These are phyloP conservation scores for Comarum palustre DNA, from an alignment of 306 rosid genomes.

Conservation along the genomic window DNA sequence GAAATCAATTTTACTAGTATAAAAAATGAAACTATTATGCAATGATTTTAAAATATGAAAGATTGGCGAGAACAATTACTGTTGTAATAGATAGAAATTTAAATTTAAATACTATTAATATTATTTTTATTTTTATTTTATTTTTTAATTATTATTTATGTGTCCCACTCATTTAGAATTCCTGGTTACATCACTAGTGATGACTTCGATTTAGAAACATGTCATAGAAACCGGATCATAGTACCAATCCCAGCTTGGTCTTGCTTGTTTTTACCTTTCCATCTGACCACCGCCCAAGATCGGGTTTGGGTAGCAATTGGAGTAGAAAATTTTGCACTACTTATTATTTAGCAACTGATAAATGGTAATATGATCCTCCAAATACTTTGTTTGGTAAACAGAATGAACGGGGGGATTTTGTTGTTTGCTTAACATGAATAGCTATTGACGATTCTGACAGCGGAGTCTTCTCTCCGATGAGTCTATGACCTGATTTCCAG, in stretches of 20 bases:
- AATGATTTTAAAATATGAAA: no score
- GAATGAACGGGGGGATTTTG: background rate
- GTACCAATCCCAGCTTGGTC: background rate
- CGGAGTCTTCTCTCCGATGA: background rate
- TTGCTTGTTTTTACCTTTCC: background rate
- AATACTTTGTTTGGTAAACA: background rate
- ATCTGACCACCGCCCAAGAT: background rate
- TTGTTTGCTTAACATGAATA: conserved; percentile 1
- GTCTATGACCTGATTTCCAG: background rate
- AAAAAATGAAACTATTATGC: no score
- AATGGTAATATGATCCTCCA: background rate
- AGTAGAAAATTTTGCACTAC: background rate
- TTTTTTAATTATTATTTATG: no score
- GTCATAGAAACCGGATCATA: background rate
- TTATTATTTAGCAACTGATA: background rate
- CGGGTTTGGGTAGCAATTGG: background rate
- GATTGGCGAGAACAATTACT: no score
- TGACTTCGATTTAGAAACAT: background rate
- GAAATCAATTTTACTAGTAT: no score
- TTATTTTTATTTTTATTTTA: no score
- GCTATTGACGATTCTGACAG: background rate
- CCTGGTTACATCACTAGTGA: no score
- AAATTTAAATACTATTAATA: no score
- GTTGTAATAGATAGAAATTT: no score
- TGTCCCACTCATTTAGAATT: no score